phyloP scores from a whole-genome alignment of 1,284 basidiomycete species.

The Ceratobasidium sp. region DNA sequence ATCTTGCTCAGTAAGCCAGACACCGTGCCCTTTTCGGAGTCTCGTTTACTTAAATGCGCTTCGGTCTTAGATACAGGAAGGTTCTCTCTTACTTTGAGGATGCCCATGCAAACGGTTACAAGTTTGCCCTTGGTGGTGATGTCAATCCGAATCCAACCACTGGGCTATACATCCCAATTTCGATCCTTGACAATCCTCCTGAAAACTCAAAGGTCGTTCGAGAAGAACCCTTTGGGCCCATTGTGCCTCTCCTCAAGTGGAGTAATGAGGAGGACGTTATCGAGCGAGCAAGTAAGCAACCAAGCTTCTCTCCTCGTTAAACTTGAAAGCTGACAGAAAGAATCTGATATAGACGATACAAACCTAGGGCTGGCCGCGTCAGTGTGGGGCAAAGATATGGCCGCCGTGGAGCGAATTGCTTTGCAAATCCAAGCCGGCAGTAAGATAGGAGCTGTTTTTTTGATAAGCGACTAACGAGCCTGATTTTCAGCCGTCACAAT shows the following conservation, averaged over 20 bases:
- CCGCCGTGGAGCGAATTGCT: constrained; percentile 21
- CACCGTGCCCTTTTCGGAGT: background rate
- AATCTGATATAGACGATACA: too few species aligned
- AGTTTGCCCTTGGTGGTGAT: constrained; percentile 25
- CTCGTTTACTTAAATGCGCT: too few species aligned
- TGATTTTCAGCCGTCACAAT: constrained; percentile 24
- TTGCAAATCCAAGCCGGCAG: constrained; percentile 26
- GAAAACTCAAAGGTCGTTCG: constrained; percentile 35
- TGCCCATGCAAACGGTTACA: constrained; percentile 28
- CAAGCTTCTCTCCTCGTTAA: too few species aligned
- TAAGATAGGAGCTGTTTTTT: background rate
- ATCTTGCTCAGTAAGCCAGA: constrained; percentile 27
- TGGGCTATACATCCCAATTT: constrained; percentile 21
- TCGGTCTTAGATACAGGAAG: background rate
- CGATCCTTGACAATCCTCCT: constrained; percentile 32
- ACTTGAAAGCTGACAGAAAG: too few species aligned
- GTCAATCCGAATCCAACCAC: constrained; percentile 11
- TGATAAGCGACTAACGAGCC: background rate
- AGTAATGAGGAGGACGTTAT: constrained; percentile 27
- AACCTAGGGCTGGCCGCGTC: constrained; percentile 13
- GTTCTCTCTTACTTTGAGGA: constrained; percentile 24
- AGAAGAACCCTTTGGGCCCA: constrained; percentile 37
- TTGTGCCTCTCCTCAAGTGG: constrained; percentile 34
- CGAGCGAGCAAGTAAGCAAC: constrained; percentile 36
- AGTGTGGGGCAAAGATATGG: constrained; percentile 28